A percentile compares a stretch with the other conserved stretches of the same genome.
These are phyloP conservation scores for Starmerella vaccinii DNA, from an alignment of 805 yeast species.

Conservation along the genomic window DNA sequence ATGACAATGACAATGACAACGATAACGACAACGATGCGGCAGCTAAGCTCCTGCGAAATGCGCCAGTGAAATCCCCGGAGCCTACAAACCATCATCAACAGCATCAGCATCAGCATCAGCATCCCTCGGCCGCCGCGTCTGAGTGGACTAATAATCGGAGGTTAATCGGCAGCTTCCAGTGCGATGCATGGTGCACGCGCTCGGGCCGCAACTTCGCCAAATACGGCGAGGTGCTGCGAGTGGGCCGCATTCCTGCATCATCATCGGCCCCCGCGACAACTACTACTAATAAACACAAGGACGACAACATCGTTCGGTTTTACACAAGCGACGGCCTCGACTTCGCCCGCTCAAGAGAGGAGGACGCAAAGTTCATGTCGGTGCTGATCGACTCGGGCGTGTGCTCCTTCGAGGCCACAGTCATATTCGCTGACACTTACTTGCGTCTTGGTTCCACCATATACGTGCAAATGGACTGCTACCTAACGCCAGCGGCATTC, in stretches of 20 bases:
- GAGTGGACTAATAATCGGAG: conserved; percentile 17
- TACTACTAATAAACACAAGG: conserved; percentile 9
- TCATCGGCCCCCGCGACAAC: background rate
- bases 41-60: no score
- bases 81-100: no score
- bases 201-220: conserved; percentile 28
- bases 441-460: conserved; percentile 70
- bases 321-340: conserved; percentile 38
- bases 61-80: no score
- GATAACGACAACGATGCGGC: no score
- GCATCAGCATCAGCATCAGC: no score
- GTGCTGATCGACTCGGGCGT: conserved; percentile 52
- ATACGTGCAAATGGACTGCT: conserved; percentile 59
- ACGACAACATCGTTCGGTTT: conserved; percentile 29
- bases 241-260: conserved; percentile 22
- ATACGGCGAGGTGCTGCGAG: conserved; percentile 28
- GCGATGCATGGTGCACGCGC: conserved; percentile 33
- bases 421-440: conserved; percentile 48
- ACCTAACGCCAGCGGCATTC: conserved; percentile 35
- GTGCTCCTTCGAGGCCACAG: conserved; percentile 45
- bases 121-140: no score
- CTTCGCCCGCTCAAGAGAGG: conserved; percentile 67
- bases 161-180: conserved; percentile 32
- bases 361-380: conserved; percentile 51
- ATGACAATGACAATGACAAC: no score